These are phyloP conservation scores for Aspergillus sp. DNA, from an alignment of 2,329 filamentous ascomycete species.

Conservation along the genomic window DNA sequence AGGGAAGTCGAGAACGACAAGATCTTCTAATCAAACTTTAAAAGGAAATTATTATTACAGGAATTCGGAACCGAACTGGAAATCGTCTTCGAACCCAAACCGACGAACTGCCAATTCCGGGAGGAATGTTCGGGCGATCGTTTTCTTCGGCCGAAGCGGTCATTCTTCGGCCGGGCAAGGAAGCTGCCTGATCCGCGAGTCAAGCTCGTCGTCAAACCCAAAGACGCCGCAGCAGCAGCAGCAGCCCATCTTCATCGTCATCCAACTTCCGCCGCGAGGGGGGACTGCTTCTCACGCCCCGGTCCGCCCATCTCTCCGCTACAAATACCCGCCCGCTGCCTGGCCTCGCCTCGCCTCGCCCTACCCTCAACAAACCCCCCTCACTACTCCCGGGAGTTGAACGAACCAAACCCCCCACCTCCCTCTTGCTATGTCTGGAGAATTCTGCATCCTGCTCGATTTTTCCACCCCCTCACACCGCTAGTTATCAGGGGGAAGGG, in stretches of 20 bases:
- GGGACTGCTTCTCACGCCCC: background rate
- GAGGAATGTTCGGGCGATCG: slow-evolving; percentile 1
- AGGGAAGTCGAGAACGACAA: background rate
- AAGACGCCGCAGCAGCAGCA: background rate
- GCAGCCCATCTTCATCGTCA: background rate
- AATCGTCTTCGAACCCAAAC: background rate
- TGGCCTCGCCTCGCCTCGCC: background rate
- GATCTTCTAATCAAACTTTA: background rate
- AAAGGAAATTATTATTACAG: background rate
- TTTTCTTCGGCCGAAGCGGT: slow-evolving; percentile 9
- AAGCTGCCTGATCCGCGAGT: slow-evolving; percentile 1
- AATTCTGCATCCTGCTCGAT: background rate
- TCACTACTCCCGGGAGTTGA: background rate
- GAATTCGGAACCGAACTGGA: background rate
- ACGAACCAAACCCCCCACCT: too few species aligned
- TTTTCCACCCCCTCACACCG: background rate
- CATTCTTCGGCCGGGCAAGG: slow-evolving; percentile 6
- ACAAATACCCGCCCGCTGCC: slow-evolving; percentile 6
- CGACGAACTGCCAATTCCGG: background rate
- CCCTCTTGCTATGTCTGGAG: background rate
- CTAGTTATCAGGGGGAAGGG: background rate
- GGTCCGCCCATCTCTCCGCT: background rate
- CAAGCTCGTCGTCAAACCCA: background rate
- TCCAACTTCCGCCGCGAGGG: background rate
- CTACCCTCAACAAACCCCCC: background rate